phyloP scores from a whole-genome alignment of 805 yeast species.

The Candida yuanshanica region DNA sequence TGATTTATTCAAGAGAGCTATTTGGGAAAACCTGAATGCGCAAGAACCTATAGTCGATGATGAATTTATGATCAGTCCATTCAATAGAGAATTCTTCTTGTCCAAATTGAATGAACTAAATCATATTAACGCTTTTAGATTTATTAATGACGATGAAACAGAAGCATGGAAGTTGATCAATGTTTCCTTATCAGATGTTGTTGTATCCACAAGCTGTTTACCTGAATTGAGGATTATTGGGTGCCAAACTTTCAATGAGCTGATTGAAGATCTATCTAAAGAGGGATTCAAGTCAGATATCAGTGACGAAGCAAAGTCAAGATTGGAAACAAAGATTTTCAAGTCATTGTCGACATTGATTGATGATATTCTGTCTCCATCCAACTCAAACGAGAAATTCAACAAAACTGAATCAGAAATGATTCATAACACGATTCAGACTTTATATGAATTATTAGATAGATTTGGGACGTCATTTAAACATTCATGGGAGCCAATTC shows the following conservation, averaged over 20 bases:
- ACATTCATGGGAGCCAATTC: slow-evolving; percentile 70
- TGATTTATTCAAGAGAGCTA: slow-evolving; percentile 31
- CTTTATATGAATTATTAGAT: slow-evolving; percentile 69
- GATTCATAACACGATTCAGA: slow-evolving; percentile 53
- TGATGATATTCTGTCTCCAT: slow-evolving; percentile 29
- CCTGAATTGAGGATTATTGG: slow-evolving; percentile 43
- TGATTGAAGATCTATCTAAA: slow-evolving; percentile 32
- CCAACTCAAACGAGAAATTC: slow-evolving; percentile 25
- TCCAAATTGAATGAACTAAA: slow-evolving; percentile 48
- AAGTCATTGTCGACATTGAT: slow-evolving; percentile 43
- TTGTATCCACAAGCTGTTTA: slow-evolving; percentile 36
- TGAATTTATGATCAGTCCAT: slow-evolving; percentile 35
- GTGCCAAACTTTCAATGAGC: slow-evolving; percentile 45
- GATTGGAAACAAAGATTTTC: slow-evolving; percentile 45
- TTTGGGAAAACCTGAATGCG: slow-evolving; percentile 9
- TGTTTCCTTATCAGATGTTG: slow-evolving; percentile 40
- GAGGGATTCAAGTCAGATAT: slow-evolving; percentile 11
- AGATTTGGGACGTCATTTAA: slow-evolving; percentile 60
- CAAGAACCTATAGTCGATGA: slow-evolving; percentile 21
- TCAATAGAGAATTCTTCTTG: slow-evolving; percentile 51
- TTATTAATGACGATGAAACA: slow-evolving; percentile 37
- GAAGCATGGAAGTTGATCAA: slow-evolving; percentile 44
- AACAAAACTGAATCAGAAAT: slow-evolving; percentile 64
- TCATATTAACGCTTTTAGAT: slow-evolving; percentile 45
- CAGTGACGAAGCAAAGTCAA: slow-evolving; percentile 4